These are phyloP conservation scores for Fraxinus floribunda DNA, from an alignment of 305 asterid species.

Conservation along the genomic window DNA sequence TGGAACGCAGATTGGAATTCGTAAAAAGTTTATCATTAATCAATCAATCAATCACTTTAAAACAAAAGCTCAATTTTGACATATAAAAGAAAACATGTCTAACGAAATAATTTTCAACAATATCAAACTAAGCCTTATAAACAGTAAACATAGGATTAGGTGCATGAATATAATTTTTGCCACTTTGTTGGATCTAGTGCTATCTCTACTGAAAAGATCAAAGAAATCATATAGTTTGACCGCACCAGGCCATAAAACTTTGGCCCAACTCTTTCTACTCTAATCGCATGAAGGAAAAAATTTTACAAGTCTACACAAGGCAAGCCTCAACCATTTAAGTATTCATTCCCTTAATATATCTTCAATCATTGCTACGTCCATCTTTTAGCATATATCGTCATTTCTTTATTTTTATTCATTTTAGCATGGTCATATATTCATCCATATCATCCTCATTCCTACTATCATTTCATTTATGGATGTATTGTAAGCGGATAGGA, in stretches of 20 bases:
- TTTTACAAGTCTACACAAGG: not conserved
- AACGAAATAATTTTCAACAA: not conserved
- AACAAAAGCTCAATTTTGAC: not conserved
- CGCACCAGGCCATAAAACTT: not conserved
- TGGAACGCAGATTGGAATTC: not conserved
- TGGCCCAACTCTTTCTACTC: not conserved
- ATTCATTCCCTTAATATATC: not conserved
- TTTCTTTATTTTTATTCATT: not conserved
- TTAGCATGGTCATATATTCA: not conserved
- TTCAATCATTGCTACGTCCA: not conserved
- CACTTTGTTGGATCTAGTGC: not conserved
- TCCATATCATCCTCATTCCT: not conserved
- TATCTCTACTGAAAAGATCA: not conserved
- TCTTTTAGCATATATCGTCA: not conserved
- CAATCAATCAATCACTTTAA: not conserved
- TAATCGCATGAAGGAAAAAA: not conserved
- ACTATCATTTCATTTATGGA: not conserved
- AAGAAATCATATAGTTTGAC: not conserved
- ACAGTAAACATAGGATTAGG: not conserved
- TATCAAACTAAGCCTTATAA: not conserved
- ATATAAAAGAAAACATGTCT: not conserved
- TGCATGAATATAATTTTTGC: not conserved
- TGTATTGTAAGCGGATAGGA: not conserved
- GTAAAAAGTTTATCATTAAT: not conserved
- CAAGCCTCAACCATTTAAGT: not conserved